Conservation (phyloP, 768 basidiomycete genomes). For the Coprinopsis marcescibilis region DNA sequence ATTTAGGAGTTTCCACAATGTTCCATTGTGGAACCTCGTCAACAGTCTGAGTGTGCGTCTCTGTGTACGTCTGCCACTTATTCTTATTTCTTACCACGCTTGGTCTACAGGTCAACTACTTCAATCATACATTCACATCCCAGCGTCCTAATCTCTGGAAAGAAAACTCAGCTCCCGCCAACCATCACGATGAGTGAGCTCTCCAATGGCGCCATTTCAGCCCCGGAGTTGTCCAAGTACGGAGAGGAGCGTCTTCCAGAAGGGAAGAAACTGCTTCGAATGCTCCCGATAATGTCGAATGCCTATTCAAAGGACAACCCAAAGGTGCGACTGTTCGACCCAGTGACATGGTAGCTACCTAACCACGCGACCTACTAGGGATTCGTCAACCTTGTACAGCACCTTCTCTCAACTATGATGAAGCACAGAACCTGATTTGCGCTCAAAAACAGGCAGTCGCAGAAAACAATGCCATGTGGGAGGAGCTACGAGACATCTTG, state of each 20-base stretch:
- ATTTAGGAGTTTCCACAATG: too few relatives aligned
- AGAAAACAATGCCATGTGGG: constrained; percentile 16
- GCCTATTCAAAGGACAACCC: constrained; percentile 1
- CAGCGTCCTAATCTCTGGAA: too few relatives aligned
- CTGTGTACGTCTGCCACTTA: too few relatives aligned
- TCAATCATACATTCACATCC: too few relatives aligned
- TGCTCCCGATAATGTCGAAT: neutral
- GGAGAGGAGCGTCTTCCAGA: neutral
- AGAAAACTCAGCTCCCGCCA: too few relatives aligned
- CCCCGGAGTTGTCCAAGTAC: neutral
- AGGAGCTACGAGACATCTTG: constrained; percentile 14
- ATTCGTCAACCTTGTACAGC: constrained; percentile 5
- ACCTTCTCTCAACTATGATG: neutral
- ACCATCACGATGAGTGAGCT: too few relatives aligned
- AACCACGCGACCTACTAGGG: constrained; percentile 3
- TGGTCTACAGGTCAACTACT: too few relatives aligned
- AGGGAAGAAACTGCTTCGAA: neutral
- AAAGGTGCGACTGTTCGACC: neutral
- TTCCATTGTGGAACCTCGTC: too few relatives aligned
- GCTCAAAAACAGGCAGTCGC: constrained; percentile 12
- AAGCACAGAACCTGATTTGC: neutral
- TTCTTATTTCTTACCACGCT: too few relatives aligned
- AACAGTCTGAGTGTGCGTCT: too few relatives aligned
- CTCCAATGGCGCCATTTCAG: too few relatives aligned
- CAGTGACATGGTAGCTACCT: neutral